Evolutionary conservation across 1,284 basidiomycete genomes (phyloP), one percentile per base, ranked within the genome.

Genomic region (Entoloma clypeatum): DNA sequence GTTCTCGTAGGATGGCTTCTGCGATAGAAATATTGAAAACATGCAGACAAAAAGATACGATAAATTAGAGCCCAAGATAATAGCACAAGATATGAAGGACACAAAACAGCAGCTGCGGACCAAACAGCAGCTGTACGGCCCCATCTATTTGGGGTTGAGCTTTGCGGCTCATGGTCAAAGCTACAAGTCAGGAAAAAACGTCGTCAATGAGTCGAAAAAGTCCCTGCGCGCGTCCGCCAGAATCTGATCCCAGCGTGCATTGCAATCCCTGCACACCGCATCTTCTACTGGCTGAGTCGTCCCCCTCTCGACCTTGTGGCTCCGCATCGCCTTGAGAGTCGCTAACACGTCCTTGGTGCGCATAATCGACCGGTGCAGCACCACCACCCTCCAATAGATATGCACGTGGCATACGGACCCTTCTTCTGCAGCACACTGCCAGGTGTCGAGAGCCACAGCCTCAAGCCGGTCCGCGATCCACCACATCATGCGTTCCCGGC

Each of bases 101-200:
- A n/a, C n/a, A n/a, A n/a, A n/a, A n/a, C n/a, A n/a, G n/a, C n/a
- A n/a, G n/a, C n/a, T 11, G 27, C 6, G 8, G n/a, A n/a, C 16
- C 18, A 21, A 19, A 34, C 24, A 10, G 10, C 16, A 8, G 30
- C 6, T 27, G 25, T n/a, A 27, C 25, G 25, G 8, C n/a, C 25
- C 25, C 8, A 27, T 8, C 25, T 8, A 27, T 27, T 27, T 8
- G n/a, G 25, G n/a, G n/a, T n/a, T n/a, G n/a, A n/a, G n/a, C 14
- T 14, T 4, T 28, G 26, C 4, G 14, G 4, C 26, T n/a, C 26
- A 28, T 28, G 11, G 11, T 28, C 9, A 29, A 25, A 33, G 35
- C 43, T 48, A 53, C 31, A 54, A 21, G 43, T 54, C 48, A 43
- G 51, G 49, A 30, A 54, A 54, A 42, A 54, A 54, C 7, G 51